Percentiles rank a stretch among this genome's conserved stretches.
Conservation (phyloP, 2,329 filamentous ascomycete genomes). For the Talaromyces albobiverticillius region DNA sequence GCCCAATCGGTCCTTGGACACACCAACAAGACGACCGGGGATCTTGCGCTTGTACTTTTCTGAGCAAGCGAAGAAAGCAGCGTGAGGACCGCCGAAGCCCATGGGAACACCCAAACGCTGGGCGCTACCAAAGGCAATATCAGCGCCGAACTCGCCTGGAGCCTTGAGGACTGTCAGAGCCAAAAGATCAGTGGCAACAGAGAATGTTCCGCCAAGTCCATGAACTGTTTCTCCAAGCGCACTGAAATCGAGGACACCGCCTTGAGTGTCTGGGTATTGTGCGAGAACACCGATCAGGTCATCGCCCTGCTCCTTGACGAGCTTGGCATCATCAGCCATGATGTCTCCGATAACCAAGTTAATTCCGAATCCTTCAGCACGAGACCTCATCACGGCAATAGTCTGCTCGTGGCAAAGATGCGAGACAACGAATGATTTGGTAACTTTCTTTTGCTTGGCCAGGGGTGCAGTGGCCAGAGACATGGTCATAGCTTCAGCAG, state of each 20-base stretch:
- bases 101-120: conserved; percentile 90
- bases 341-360: conserved; percentile 72
- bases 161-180: conserved; percentile 84
- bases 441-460: conserved; percentile 68
- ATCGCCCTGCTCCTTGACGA: conserved; percentile 71
- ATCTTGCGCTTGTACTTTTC: conserved; percentile 95
- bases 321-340: conserved; percentile 59
- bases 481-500: conserved; percentile 93
- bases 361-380: conserved; percentile 89
- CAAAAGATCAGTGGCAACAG: conserved; percentile 83
- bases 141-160: conserved; percentile 90
- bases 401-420: conserved; percentile 82
- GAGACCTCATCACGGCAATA: conserved; percentile 75
- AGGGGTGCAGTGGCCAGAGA: conserved; percentile 73
- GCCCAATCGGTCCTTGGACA: conserved; percentile 87
- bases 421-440: conserved; percentile 82
- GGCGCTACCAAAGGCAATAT: conserved; percentile 90
- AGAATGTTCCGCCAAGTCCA: conserved; percentile 72
- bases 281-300: conserved; percentile 85
- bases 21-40: conserved; percentile 81
- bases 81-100: conserved; percentile 91
- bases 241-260: conserved; percentile 73
- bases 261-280: conserved; percentile 92
- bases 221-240: conserved; percentile 74
- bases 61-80: conserved; percentile 88